Conservation (phyloP, 2,329 filamentous ascomycete species). For the Bimuria novae-zelandiae region DNA sequence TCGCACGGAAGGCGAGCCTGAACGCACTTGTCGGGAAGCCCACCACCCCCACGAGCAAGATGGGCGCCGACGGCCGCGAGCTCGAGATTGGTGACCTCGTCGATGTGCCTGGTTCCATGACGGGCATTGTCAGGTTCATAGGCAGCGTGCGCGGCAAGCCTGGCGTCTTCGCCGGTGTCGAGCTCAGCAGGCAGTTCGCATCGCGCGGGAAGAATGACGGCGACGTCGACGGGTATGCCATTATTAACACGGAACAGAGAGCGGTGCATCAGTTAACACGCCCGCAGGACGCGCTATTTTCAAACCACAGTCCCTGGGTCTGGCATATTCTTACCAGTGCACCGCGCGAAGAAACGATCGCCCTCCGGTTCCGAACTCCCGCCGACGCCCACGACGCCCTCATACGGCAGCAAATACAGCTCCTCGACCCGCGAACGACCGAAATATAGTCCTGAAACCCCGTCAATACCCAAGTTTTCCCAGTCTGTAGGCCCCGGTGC, state of each 20-base stretch:
- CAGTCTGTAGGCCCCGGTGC: slow-evolving; percentile 78
- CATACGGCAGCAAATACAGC: slow-evolving; percentile 58
- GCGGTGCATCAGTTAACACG: slow-evolving; percentile 12
- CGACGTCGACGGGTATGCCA: slow-evolving; percentile 89
- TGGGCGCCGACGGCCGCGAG: slow-evolving; percentile 54
- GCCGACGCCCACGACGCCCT: slow-evolving; percentile 71
- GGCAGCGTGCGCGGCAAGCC: slow-evolving; percentile 87
- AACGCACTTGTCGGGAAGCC: slow-evolving; percentile 66
- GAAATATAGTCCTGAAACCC: slow-evolving; percentile 53
- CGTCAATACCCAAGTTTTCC: slow-evolving; percentile 77
- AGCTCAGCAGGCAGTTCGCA: slow-evolving; percentile 81
- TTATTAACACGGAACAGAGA: slow-evolving; percentile 33
- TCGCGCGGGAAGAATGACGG: slow-evolving; percentile 90
- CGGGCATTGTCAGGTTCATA: slow-evolving; percentile 85
- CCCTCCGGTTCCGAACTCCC: slow-evolving; percentile 63
- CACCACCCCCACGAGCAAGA: slow-evolving; percentile 45
- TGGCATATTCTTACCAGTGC: slow-evolving; percentile 89
- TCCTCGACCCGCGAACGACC: slow-evolving; percentile 59
- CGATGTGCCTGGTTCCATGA: slow-evolving; percentile 92
- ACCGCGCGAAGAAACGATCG: slow-evolving; percentile 74
- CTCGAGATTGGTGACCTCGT: slow-evolving; percentile 81
- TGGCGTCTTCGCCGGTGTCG: slow-evolving; percentile 89
- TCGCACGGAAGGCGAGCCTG: slow-evolving; percentile 72
- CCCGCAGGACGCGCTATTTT: slow-evolving; percentile 70
- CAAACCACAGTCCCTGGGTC: slow-evolving; percentile 75